These are phyloP conservation scores for Karstenula rhodostoma DNA, from an alignment of 2,329 filamentous ascomycete genomes.

Conservation along the genomic window DNA sequence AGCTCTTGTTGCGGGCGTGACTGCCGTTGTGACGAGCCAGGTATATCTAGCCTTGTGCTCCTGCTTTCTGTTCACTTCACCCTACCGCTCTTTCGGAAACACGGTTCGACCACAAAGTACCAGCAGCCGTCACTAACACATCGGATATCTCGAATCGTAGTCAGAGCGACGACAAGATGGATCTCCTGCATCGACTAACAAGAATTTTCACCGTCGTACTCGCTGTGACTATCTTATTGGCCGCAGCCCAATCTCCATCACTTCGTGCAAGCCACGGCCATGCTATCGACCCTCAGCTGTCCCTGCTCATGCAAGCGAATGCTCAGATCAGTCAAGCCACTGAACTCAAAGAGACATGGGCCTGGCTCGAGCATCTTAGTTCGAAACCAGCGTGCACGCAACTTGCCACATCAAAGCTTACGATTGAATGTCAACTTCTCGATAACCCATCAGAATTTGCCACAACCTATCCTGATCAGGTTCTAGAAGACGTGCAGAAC, in stretches of 20 bases:
- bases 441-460: slow-evolving; percentile 44
- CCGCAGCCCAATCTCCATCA: slow-evolving; percentile 2
- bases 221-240: not conserved
- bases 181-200: not conserved
- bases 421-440: slow-evolving; percentile 63
- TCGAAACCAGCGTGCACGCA: slow-evolving; percentile 57
- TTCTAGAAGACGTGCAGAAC: slow-evolving; percentile 56
- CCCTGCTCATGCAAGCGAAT: slow-evolving; percentile 12
- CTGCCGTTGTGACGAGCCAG: not conserved
- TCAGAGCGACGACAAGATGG: not conserved
- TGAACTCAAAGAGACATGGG: slow-evolving; percentile 14
- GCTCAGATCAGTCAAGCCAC: slow-evolving; percentile 11
- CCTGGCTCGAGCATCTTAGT: slow-evolving; percentile 14
- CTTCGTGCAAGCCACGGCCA: slow-evolving; percentile 3
- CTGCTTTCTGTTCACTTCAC: not conserved
- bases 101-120: too few species aligned
- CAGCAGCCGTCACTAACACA: not conserved
- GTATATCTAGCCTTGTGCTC: slow-evolving; percentile 1
- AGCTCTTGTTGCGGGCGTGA: not conserved
- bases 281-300: slow-evolving; percentile 10
- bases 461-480: slow-evolving; percentile 34
- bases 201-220: not conserved
- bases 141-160: not conserved
- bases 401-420: slow-evolving; percentile 60
- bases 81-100: not conserved